Base-by-base conservation (phyloP, 768 basidiomycete genomes). In the Tylopilus felleus region DNA sequence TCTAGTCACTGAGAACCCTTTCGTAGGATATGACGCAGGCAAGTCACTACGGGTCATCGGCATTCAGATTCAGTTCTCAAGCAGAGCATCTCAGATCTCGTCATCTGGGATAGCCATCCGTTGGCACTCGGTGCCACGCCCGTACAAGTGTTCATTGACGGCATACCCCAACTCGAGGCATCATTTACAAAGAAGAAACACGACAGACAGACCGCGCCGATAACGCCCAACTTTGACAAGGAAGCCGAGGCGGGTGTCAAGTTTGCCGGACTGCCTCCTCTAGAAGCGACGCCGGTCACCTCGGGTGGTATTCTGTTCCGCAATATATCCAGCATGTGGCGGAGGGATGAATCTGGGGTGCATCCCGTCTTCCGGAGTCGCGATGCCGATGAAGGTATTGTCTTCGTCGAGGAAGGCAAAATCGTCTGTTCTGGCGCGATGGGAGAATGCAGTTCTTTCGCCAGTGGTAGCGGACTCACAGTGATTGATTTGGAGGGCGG, bases 131-230 rank as follows among this genome's bases (percentile, higher is more conserved):
- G 90, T 21, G 86, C 91, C 0, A 92, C 90, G 1, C 92, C 93
- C 0, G 69, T 73, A 4, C 90, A 93, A 62, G 90, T 92, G 0
- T 91, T 80, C 68, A 85, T 93, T 51, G 93, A 95, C 59, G 92
- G 92, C 12, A 86, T 93, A 52, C 66, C 83, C 0, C 93, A 94
- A 66, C 64, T 76, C 17, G 48, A 62, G 5, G 23, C 64, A 3
- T 73, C 83, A 0, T 55, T 67, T 1, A 48, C 73, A 2, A 49
- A 56, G 6, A 89, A 89, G 64, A 77, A 80, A 0, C 54, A 60
- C 0, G 60, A 65, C 1, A 74, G 80, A 46, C 88, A 90, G 59
- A 47, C 69, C 14, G 70, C 76, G 0, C 86, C 88, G 1, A 51
- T 29, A 17, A 73, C 73, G 2, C 88, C 88, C 0, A 73, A 80